Evolutionary conservation across 768 basidiomycete species (phyloP).

Genomic region (Dendrothele bispora): DNA sequence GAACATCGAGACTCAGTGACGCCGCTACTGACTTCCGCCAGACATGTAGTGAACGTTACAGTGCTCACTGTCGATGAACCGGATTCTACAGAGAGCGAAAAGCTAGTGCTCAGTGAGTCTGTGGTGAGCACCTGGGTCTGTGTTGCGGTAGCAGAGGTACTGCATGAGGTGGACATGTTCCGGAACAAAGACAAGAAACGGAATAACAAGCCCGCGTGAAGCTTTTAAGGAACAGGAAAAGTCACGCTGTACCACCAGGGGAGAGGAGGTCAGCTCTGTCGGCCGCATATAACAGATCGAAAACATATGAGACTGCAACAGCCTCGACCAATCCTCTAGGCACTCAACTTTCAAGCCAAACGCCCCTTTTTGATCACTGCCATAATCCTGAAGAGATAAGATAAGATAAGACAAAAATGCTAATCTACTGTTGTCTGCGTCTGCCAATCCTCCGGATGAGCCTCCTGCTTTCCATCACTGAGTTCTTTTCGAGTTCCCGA

Average conservation of each 20-base stretch:
- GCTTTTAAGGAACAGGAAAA: too few species aligned
- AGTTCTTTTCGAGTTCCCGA: too few species aligned
- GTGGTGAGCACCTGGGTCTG: background rate
- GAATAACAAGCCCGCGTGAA: background rate
- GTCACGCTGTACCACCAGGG: too few species aligned
- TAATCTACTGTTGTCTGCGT: too few species aligned
- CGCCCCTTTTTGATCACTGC: too few species aligned
- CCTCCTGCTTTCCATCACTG: too few species aligned
- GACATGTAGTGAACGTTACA: background rate
- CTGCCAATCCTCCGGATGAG: too few species aligned
- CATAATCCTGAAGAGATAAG: too few species aligned
- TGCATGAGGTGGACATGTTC: constrained; percentile 1
- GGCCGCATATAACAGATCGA: background rate
- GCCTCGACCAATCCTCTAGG: background rate
- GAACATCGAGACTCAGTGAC: too few species aligned
- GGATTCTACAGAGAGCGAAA: background rate
- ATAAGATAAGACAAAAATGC: too few species aligned
- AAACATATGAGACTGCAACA: background rate
- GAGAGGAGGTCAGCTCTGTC: too few species aligned
- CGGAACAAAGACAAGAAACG: background rate
- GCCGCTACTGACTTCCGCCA: background rate
- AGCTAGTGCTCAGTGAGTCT: background rate
- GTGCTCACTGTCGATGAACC: background rate
- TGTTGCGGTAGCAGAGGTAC: background rate
- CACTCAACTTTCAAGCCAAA: too few species aligned